Evolutionary conservation across 106 monocot species (phyloP), one percentile per base, ranked within the genome.

Genomic region (Apostasia ramifera): DNA sequence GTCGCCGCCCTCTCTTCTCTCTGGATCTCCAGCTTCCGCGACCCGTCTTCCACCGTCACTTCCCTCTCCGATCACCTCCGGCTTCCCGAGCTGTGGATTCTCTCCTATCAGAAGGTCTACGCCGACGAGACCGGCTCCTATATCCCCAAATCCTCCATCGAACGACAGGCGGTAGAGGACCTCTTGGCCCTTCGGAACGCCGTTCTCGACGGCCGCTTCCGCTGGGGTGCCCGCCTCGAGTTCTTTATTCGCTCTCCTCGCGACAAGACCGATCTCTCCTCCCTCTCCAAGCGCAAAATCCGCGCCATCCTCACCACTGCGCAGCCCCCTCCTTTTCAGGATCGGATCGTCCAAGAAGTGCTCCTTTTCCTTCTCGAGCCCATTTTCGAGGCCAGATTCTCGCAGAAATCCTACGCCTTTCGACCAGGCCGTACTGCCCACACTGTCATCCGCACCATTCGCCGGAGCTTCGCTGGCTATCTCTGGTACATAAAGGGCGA

Each of bases 211-310:
- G 86, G 81, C 54, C 84, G 87, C 56, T 98, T 98, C 85, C 84
- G 87, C 57, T 98, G 89, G 85, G 98, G 93, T 49, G 55, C 75
- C 55, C 87, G 98, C 70, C 77, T 98, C 47, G 70, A 88, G 48
- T 77, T 77, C 76, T 76, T 90, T 76, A 46, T 98, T 58, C 93
- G 87, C 8, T 93, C 98, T 47, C 98, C 98, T 1, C 65, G 75
- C 46, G 89, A 87, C 76, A 73, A 77, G 55, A 76, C 74, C n/a
- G 97, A 98, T 57, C 76, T 75, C 11, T 14, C 73, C 38, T n/a
- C 92, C 47, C 97, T 98, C 70, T 98, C 97, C 54, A 98, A 98
- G 80, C 87, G 97, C 41, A 98, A 98, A 80, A 84, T 93, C 63
- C 78, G 83, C 42, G 71, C 76, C 46, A 56, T 98, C 46, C 81